Conservation (phyloP, 495 filamentous ascomycete genomes). For the Trichocladium antarcticum region DNA sequence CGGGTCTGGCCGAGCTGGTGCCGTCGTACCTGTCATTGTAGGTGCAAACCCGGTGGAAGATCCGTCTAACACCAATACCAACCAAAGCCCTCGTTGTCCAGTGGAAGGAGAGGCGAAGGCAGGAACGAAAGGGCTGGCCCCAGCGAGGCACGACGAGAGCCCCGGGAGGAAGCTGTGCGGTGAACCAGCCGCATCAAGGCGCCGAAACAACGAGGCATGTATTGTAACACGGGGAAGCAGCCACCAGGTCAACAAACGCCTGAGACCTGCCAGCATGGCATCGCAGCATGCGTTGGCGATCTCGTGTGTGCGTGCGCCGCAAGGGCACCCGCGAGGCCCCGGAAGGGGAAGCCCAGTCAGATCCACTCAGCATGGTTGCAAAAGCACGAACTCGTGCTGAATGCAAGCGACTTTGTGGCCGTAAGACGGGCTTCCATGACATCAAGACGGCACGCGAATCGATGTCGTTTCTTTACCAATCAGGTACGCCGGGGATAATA, state of each 20-base stretch:
- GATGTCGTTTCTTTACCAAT: neutral
- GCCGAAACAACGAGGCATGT: neutral
- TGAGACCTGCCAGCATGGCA: slow-evolving; percentile 20
- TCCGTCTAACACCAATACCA: too few species aligned
- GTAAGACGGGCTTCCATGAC: neutral
- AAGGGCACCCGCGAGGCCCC: slow-evolving; percentile 3
- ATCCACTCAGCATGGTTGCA: neutral
- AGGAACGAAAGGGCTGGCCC: slow-evolving; percentile 4
- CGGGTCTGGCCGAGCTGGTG: too few species aligned
- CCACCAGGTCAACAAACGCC: neutral
- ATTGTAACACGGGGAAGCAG: neutral
- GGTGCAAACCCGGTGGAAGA: too few species aligned
- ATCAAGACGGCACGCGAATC: neutral
- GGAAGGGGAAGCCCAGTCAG: neutral
- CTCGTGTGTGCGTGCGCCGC: slow-evolving; percentile 12
- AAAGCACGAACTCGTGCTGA: neutral
- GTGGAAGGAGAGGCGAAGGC: slow-evolving; percentile 1
- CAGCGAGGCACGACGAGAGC: neutral
- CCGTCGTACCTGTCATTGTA: too few species aligned
- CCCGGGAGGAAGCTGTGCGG: neutral
- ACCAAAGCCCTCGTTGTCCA: too few species aligned
- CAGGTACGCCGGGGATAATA: neutral
- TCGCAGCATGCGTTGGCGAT: slow-evolving; percentile 17
- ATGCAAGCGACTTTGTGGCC: neutral
- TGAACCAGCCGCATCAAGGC: neutral